Evolutionary conservation across 257 asterid genomes (phyloP).

Genomic region (Rubia yunnanensis): DNA sequence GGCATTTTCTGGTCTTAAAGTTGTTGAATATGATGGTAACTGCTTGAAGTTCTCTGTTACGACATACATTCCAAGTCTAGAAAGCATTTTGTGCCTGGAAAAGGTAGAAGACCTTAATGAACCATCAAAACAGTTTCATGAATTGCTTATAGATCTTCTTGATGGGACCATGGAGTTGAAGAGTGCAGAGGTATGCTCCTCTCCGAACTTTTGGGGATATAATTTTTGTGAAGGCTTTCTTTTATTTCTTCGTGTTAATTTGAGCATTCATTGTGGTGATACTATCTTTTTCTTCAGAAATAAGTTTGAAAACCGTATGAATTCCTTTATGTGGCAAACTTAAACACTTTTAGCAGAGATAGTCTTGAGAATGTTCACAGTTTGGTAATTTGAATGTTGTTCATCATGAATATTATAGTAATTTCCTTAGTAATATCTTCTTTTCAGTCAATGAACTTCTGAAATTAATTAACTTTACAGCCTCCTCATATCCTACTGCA

Average conservation of each 20-base stretch:
- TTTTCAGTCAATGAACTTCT: background rate
- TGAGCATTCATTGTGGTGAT: background rate
- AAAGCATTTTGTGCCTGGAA: constrained; percentile 43
- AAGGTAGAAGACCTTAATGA: constrained; percentile 40
- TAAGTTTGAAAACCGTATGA: background rate
- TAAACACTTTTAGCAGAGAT: too few species aligned
- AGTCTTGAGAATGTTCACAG: background rate
- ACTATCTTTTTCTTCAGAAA: background rate
- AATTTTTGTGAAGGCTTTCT: background rate
- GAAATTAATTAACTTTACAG: background rate
- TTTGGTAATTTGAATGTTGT: background rate
- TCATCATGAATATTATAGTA: background rate
- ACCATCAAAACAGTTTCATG: constrained; percentile 66
- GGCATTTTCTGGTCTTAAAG: constrained; percentile 57
- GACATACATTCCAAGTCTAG: constrained; percentile 58
- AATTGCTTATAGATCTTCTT: constrained; percentile 52
- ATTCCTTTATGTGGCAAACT: background rate
- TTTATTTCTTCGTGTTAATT: background rate
- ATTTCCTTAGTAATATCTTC: background rate
- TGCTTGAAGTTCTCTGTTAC: constrained; percentile 61
- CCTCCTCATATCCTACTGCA: background rate
- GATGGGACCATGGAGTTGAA: constrained; percentile 62
- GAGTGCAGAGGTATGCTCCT: constrained; percentile 50
- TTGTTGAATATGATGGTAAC: constrained; percentile 61
- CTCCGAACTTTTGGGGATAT: background rate